A percentile compares a stretch with the other conserved stretches of the same genome.
These are phyloP conservation scores for Leishmania turanica DNA, from an alignment of 208 protist species.

Conservation along the genomic window DNA sequence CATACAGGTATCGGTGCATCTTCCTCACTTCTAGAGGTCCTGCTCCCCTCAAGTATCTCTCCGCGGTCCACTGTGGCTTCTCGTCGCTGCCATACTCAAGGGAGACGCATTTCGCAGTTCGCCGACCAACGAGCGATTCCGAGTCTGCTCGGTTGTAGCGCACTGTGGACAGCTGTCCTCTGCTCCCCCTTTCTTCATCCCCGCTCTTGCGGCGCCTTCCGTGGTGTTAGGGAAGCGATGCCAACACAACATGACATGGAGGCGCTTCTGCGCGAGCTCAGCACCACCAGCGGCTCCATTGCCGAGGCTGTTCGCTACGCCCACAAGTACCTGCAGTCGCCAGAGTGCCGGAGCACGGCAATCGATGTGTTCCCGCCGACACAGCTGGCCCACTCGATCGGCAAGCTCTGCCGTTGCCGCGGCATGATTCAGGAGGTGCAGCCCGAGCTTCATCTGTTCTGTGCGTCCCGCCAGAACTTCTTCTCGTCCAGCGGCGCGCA, in stretches of 20 bases:
- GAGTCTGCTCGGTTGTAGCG: no score
- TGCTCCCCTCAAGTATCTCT: not conserved
- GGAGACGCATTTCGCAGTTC: not conserved
- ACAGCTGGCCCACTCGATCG: slow-evolving; percentile 14
- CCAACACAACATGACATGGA: slow-evolving; percentile 29
- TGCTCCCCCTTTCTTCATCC: not conserved
- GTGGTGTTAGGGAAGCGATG: slow-evolving; percentile 6
- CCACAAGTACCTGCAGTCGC: slow-evolving; percentile 21
- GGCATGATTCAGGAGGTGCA: slow-evolving; percentile 89
- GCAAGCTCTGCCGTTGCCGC: slow-evolving; percentile 58
- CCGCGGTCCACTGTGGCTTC: not conserved
- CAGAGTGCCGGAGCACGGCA: not conserved
- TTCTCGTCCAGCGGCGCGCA: slow-evolving; percentile 17
- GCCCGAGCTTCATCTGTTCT: slow-evolving; percentile 56
- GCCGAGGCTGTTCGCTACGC: slow-evolving; percentile 33
- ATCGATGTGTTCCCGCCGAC: slow-evolving; percentile 52
- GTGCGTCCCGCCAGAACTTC: slow-evolving; percentile 40
- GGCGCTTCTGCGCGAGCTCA: slow-evolving; percentile 42
- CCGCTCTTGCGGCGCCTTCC: not conserved
- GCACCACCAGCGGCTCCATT: slow-evolving; percentile 29
- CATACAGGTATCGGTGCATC: no score
- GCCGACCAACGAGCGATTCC: not conserved
- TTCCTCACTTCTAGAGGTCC: no score
- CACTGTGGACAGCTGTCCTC: no score
- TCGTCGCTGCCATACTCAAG: no score